phyloP scores from a whole-genome alignment of 208 protist genomes.

The Strigomonas oncopelti region DNA sequence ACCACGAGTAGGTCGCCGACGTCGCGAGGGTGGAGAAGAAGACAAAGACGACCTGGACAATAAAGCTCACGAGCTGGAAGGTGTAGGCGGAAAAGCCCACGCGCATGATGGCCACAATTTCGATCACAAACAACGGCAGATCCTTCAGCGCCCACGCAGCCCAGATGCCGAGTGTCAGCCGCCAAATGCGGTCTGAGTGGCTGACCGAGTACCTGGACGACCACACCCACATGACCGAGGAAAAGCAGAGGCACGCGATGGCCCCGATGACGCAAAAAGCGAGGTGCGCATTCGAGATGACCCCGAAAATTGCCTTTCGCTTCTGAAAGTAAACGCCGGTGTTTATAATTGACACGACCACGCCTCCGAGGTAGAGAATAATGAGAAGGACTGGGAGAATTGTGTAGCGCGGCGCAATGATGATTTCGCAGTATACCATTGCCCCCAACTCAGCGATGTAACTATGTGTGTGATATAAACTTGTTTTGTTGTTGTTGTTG shows the following conservation, averaged over 20 bases:
- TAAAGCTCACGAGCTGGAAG: conserved; percentile 36
- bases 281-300: conserved; percentile 39
- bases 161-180: conserved; percentile 37
- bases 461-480: no score
- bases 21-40: conserved; percentile 32
- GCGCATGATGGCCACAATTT: conserved; percentile 30
- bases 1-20: conserved; percentile 45
- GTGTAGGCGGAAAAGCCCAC: conserved; percentile 24
- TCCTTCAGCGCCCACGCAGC: conserved; percentile 48
- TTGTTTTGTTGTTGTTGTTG: no score
- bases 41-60: conserved; percentile 48
- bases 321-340: conserved; percentile 43
- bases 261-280: conserved; percentile 49
- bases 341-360: conserved; percentile 41
- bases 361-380: conserved; percentile 33
- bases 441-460: no score
- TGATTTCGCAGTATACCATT: conserved; percentile 18
- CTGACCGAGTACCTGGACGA: conserved; percentile 45
- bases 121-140: conserved; percentile 45
- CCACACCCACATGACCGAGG: conserved; percentile 55
- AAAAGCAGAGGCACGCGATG: conserved; percentile 40
- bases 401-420: conserved; percentile 19
- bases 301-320: conserved; percentile 18
- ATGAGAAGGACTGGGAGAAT: conserved; percentile 39
- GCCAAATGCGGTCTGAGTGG: conserved; percentile 30